Conservation (phyloP, 768 basidiomycete species). For the Psilocybe cyanescens region DNA sequence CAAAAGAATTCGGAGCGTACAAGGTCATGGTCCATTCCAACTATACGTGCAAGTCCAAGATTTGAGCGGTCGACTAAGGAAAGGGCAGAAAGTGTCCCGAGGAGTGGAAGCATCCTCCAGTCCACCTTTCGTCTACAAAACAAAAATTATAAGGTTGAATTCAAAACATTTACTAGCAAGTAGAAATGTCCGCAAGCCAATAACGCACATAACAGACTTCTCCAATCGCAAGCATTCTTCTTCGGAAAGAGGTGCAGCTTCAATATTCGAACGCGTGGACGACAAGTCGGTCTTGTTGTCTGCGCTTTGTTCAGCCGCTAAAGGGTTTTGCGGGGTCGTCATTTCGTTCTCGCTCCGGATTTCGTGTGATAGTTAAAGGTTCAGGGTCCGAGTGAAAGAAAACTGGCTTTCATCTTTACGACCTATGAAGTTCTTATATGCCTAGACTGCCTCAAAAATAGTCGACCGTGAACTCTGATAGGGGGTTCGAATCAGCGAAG, state of each 20-base stretch:
- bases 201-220: slow-evolving; percentile 7
- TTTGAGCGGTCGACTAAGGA: slow-evolving; percentile 45
- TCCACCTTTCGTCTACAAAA: slow-evolving; percentile 40
- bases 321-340: slow-evolving; percentile 1
- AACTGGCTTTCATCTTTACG: background rate
- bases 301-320: background rate
- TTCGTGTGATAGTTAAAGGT: background rate
- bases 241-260: slow-evolving; percentile 6
- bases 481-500: background rate
- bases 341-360: background rate
- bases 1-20: slow-evolving; percentile 26
- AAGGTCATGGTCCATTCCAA: slow-evolving; percentile 44
- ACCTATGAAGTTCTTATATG: background rate
- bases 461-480: background rate
- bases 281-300: slow-evolving; percentile 8
- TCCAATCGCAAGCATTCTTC: slow-evolving; percentile 9
- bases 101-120: slow-evolving; percentile 40
- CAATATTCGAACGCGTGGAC: slow-evolving; percentile 6
- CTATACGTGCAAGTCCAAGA: slow-evolving; percentile 43
- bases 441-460: background rate
- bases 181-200: background rate
- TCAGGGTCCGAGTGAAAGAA: background rate
- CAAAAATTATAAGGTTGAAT: background rate
- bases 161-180: background rate
- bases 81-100: slow-evolving; percentile 42